Percentiles rank a stretch among this genome's conserved stretches.
phyloP scores from a whole-genome alignment of 208 protist species.

The Trypanosoma scelopori region DNA sequence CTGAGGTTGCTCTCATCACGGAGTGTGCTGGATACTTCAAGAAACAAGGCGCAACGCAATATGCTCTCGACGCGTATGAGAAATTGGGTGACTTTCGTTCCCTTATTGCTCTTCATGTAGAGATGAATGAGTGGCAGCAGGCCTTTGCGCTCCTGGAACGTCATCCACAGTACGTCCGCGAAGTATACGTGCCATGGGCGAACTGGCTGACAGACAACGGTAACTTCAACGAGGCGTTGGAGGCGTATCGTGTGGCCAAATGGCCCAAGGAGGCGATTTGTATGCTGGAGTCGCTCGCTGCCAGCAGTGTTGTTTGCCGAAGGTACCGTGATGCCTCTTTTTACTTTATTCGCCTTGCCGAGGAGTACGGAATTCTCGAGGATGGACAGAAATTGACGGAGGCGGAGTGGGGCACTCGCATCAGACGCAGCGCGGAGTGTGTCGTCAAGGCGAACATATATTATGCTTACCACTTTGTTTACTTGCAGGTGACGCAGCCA shows the following conservation, averaged over 20 bases:
- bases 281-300: conserved; percentile 91
- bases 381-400: conserved; percentile 59
- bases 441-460: conserved; percentile 89
- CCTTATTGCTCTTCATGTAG: conserved; percentile 90
- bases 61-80: conserved; percentile 91
- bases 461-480: conserved; percentile 89
- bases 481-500: conserved; percentile 87
- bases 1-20: conserved; percentile 79
- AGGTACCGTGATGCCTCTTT: conserved; percentile 91
- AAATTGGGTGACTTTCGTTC: conserved; percentile 87
- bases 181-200: conserved; percentile 97
- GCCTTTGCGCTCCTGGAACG: conserved; percentile 89
- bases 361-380: conserved; percentile 75
- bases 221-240: conserved; percentile 94
- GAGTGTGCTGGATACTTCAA: conserved; percentile 88
- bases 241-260: conserved; percentile 91
- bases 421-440: conserved; percentile 79
- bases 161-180: conserved; percentile 72
- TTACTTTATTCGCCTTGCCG: conserved; percentile 90
- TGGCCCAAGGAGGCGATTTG: conserved; percentile 87
- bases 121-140: conserved; percentile 85
- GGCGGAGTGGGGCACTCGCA: conserved; percentile 56
- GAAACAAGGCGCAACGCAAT: conserved; percentile 63
- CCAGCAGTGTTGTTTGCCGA: conserved; percentile 92
- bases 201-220: conserved; percentile 95